Conservation (phyloP, 1,284 basidiomycete species). For the Baeospora myosura region DNA sequence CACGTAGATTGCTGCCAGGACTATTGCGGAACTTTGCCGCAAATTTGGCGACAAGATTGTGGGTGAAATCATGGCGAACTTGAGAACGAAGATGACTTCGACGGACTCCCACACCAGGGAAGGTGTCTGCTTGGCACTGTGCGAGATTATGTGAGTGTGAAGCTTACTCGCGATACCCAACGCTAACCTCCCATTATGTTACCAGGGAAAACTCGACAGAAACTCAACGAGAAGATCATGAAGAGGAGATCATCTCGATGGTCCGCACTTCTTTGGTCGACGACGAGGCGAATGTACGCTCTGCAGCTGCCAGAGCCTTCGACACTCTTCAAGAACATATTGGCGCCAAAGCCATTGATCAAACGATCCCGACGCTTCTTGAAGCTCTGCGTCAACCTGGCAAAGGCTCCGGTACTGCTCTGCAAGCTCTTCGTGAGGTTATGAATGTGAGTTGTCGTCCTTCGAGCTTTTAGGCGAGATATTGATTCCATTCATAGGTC, state of each 20-base stretch:
- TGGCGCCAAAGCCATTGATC: constrained; percentile 88
- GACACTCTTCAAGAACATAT: constrained; percentile 88
- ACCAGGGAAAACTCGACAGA: constrained; percentile 78
- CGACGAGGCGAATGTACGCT: constrained; percentile 78
- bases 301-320: constrained; percentile 91
- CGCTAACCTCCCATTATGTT: constrained; percentile 3
- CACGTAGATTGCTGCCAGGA: constrained; percentile 79
- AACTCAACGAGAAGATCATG: constrained; percentile 82
- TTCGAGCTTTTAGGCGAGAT: background rate
- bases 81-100: constrained; percentile 67
- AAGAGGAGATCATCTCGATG: constrained; percentile 83
- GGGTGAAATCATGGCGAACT: constrained; percentile 75
- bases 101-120: constrained; percentile 72
- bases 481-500: constrained; percentile 40
- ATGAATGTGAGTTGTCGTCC: constrained; percentile 66
- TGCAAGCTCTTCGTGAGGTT: constrained; percentile 89
- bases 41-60: constrained; percentile 95
- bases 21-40: constrained; percentile 83
- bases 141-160: constrained; percentile 74
- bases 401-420: constrained; percentile 88
- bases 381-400: constrained; percentile 90
- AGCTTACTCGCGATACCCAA: background rate
- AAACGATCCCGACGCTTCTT: constrained; percentile 92
- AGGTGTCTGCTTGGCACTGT: constrained; percentile 84
- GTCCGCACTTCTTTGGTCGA: constrained; percentile 87